Base-by-base conservation (phyloP, 2,329 filamentous ascomycete species). In the Neophaeococcomyces mojaviensis region DNA sequence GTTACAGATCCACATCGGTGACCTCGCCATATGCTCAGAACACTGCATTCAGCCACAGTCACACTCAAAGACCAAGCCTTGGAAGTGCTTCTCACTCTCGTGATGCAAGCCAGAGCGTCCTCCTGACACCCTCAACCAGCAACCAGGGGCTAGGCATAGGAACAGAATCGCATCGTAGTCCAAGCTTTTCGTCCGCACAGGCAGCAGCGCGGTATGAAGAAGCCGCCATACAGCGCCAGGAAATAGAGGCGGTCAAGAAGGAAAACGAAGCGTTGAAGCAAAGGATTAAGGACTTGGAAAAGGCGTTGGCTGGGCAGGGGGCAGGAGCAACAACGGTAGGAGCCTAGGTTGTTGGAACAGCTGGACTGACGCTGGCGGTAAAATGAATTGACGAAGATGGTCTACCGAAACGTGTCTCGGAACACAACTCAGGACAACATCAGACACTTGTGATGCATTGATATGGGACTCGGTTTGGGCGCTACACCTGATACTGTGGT, bases 221-320 rank as follows among this genome's bases (percentile, higher is more conserved):
- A 48, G 59, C 60, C 4, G 56, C 63, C 2, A 56, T 64, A 13
- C 67, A 71, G 32, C 61, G 64, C 18, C 61, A 62, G 28, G 70
- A 73, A 45, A 49, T 72, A 19, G 69, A 72, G 38, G 56, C 60
- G 1, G 61, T 70, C 28, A 68, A 65, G 50, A 60, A 63, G 9
- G 70, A 73, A 53, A 73, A 73, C 42, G 70, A 73, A 46, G 55
- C 59, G 24, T 58, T 73, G 32, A 64, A 68, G 39, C 62, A 62
- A 22, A 66, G 67, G 8, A 64, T 73, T 8, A 63, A 64, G 33
- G 70, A 72, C 32, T 54, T 72, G 36, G 70, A 73, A 50, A 55
- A 49, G 42, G 53, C 46, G 16, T 44, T 58, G 10, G 33, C 43
- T 13, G 32, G 13, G 16, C 13, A 44, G 4, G 30, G 22, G 13